Evolutionary conservation across 257 asterid genomes (phyloP).

Genomic region (Fraxinus quadrangulata): DNA sequence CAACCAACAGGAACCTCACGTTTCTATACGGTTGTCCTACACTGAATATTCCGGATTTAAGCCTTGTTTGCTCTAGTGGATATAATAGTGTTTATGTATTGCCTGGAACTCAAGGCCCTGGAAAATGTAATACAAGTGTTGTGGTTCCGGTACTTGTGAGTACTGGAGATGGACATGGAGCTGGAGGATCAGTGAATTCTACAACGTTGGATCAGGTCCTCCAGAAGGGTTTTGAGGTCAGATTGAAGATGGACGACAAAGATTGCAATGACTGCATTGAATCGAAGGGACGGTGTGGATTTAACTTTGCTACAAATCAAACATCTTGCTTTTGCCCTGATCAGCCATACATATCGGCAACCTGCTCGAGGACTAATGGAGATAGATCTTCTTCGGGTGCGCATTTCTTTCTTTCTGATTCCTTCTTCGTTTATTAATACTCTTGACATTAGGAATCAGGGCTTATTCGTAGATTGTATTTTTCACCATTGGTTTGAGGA

Average conservation of each 20-base stretch:
- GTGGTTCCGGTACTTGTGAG: conserved; percentile 42
- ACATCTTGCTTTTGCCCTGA: conserved; percentile 60
- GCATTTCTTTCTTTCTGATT: neutral
- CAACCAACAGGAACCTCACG: conserved; percentile 46
- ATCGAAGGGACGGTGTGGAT: conserved; percentile 65
- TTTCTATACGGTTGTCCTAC: conserved; percentile 60
- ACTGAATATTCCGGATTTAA: conserved; percentile 17
- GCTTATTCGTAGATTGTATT: neutral
- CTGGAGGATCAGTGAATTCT: conserved; percentile 17
- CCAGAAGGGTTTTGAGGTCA: conserved; percentile 51
- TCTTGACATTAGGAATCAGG: neutral
- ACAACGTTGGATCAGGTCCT: conserved; percentile 38
- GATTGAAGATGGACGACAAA: conserved; percentile 48
- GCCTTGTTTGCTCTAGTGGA: conserved; percentile 19
- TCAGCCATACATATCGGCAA: conserved; percentile 35
- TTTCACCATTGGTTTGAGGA: neutral
- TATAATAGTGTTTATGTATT: conserved; percentile 29
- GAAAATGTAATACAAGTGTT: conserved; percentile 47
- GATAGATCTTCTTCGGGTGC: conserved; percentile 23
- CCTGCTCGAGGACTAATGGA: conserved; percentile 36
- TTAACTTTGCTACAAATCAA: conserved; percentile 25
- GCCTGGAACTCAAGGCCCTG: conserved; percentile 51
- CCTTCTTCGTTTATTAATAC: neutral
- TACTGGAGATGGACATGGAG: conserved; percentile 18
- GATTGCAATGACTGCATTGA: conserved; percentile 48